Evolutionary conservation across 768 basidiomycete genomes (phyloP), one percentile per base, ranked within the genome.

Genomic region (Hygrophoropsis aurantiaca): DNA sequence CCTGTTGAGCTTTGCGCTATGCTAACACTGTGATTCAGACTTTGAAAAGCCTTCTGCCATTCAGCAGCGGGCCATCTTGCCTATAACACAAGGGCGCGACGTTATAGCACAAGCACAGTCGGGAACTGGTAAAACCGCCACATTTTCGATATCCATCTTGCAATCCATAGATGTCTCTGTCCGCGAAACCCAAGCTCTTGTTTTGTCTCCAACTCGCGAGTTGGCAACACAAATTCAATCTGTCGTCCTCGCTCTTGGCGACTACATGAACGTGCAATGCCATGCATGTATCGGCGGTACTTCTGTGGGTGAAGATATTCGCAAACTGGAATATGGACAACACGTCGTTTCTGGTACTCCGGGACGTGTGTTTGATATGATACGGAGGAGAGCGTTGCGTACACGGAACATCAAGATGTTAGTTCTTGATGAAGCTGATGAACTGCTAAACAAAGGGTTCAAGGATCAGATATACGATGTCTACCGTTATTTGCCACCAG

Each of bases 401-500:
- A 97, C 95, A 41, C 83, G 94, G 55, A 94, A 94, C 70, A 94
- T 99, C 80, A 97, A 99, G 75, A 94, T 97, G 89, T 80, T 95
- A 39, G 82, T 93, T 45, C 82, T 94, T 8, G 93, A 94, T 59
- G 92, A 94, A 70, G 94, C 94, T 48, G 95, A 99, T 65, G 94
- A 97, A 66, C 74, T 99, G 48, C 79, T 98, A 52, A 93, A 94
- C 76, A 94, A 94, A 70, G 95, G 95, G 18, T 97, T 99, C 85
- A 95, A 94, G 71, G 94, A 99, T 67, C 94, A 97, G 72, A 97
- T 97, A 63, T 97, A 97, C 74, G 95, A 99, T 69, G 90, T 97
- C 51, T 97, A 97, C 70, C 89, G 94, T 53, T 94, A 94, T 65
- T 87, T 98, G 34, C 95, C 95, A 24, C 94, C 94, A 21, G 92